A percentile compares a stretch with the other conserved stretches of the same genome.
Evolutionary conservation across 768 basidiomycete genomes (phyloP).

Genomic region (Boletus insuetus): DNA sequence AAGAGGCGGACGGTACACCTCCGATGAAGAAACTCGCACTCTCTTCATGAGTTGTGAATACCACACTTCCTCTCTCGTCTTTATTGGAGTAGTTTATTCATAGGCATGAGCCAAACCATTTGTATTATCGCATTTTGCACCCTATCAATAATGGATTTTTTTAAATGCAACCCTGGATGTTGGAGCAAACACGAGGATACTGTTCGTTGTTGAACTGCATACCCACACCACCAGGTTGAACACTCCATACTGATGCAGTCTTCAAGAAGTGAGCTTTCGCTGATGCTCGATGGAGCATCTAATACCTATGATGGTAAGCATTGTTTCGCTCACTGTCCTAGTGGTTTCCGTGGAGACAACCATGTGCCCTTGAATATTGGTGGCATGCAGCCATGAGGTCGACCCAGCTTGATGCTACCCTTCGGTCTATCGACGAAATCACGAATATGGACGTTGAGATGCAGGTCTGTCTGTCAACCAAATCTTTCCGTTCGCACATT

Average conservation of each 20-base stretch:
- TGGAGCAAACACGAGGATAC: no score
- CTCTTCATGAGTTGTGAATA: slow-evolving; percentile 24
- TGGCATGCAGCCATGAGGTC: slow-evolving; percentile 6
- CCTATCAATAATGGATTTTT: slow-evolving; percentile 4
- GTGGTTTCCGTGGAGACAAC: background rate
- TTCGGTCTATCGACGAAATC: slow-evolving; percentile 51
- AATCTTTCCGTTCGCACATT: background rate
- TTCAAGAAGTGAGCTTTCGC: background rate
- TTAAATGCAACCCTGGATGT: no score
- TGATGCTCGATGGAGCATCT: background rate
- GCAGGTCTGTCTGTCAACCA: slow-evolving; percentile 46
- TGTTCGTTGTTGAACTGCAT: background rate
- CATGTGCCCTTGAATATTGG: background rate
- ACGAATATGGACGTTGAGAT: slow-evolving; percentile 72
- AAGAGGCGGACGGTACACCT: slow-evolving; percentile 50
- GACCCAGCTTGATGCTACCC: slow-evolving; percentile 35
- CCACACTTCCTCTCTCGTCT: slow-evolving; percentile 16
- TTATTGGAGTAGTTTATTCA: slow-evolving; percentile 36
- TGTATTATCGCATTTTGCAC: slow-evolving; percentile 27
- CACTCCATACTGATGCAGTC: slow-evolving; percentile 2
- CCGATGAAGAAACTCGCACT: slow-evolving; percentile 68
- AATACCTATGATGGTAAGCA: slow-evolving; percentile 10
- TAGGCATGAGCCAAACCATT: slow-evolving; percentile 22
- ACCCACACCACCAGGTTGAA: background rate
- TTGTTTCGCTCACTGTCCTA: background rate